A percentile compares a stretch with the other conserved stretches of the same genome.
Conservation (phyloP, 495 filamentous ascomycete species). For the Xylaria bambusicola region DNA sequence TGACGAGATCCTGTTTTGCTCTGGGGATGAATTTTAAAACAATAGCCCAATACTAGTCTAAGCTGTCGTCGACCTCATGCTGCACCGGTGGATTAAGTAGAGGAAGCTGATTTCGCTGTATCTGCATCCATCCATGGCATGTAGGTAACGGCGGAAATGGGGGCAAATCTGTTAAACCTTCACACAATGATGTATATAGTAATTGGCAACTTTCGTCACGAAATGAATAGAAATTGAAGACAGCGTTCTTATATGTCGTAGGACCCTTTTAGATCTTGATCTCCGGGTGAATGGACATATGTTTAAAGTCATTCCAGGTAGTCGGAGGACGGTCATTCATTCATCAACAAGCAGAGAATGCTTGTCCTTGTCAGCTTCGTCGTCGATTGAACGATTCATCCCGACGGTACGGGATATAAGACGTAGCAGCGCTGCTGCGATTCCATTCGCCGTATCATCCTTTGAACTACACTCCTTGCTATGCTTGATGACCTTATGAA, state of each 20-base stretch:
- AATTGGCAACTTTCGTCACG: background rate
- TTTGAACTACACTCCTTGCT: too few species aligned
- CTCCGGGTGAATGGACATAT: background rate
- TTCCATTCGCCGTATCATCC: too few species aligned
- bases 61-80: background rate
- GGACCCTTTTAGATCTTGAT: background rate
- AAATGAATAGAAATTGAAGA: background rate
- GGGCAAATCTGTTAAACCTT: conserved; percentile 1
- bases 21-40: background rate
- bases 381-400: background rate
- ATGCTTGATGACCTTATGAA: too few species aligned
- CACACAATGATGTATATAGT: background rate
- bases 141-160: background rate
- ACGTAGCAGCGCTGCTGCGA: background rate
- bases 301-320: background rate
- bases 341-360: background rate
- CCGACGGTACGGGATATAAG: background rate
- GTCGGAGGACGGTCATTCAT: background rate
- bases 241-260: background rate
- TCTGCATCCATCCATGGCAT: conserved; percentile 5
- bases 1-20: conserved; percentile 1
- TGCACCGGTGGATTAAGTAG: background rate
- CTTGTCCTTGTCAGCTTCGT: background rate
- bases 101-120: conserved; percentile 6
- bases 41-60: conserved; percentile 1